Conservation (phyloP, 306 rosid genomes). For the Sindora glabra region DNA sequence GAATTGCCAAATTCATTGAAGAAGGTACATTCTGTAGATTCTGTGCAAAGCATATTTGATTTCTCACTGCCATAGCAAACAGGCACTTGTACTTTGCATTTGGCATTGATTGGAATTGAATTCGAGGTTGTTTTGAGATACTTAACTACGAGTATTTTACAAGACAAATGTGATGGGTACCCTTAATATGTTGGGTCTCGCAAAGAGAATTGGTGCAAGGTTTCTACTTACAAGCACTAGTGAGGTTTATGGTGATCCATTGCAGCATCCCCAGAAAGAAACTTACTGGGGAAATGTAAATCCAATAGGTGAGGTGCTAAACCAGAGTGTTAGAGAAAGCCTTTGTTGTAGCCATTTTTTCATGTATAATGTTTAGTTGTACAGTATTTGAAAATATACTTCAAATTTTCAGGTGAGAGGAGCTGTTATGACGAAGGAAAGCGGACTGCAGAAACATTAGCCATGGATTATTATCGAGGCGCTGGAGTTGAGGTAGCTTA, state of each 20-base stretch:
- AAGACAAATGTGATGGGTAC: conserved; percentile 99
- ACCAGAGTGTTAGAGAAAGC: neutral
- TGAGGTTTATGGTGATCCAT: conserved; percentile 95
- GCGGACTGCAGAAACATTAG: conserved; percentile 85
- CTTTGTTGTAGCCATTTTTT: neutral
- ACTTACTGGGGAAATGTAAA: conserved; percentile 98
- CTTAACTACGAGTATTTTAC: conserved; percentile 50
- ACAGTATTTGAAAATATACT: neutral
- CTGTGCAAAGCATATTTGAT: too few relatives aligned
- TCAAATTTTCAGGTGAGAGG: conserved; percentile 62
- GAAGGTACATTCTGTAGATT: too few relatives aligned
- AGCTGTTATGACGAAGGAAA: conserved; percentile 98
- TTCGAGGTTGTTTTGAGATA: conserved; percentile 12
- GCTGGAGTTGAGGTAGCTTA: conserved; percentile 83
- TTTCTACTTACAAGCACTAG: conserved; percentile 92
- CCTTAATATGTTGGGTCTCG: conserved; percentile 90
- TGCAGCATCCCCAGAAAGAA: conserved; percentile 98
- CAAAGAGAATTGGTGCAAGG: conserved; percentile 92
- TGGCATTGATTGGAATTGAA: neutral
- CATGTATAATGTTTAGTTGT: neutral
- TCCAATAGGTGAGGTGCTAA: conserved; percentile 67
- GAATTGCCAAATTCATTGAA: too few relatives aligned
- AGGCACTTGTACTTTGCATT: too few relatives aligned
- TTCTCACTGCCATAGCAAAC: too few relatives aligned
- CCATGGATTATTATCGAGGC: conserved; percentile 98